Conservation (phyloP, 2,329 filamentous ascomycete genomes). For the Pezicula neosporulosa region DNA sequence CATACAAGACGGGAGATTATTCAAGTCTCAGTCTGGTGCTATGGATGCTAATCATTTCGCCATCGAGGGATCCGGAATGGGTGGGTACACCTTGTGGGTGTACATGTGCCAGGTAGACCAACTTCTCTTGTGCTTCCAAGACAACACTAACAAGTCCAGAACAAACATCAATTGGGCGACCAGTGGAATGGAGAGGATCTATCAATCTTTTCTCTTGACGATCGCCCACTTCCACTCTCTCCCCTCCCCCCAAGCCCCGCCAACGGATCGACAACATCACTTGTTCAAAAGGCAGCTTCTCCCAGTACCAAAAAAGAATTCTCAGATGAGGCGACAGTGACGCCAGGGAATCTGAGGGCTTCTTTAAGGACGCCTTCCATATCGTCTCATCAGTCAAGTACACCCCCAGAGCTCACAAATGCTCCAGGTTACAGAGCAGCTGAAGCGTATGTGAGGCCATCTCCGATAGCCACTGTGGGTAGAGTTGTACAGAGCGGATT, state of each 20-base stretch:
- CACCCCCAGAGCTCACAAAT: conserved; percentile 55
- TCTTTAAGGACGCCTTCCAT: conserved; percentile 68
- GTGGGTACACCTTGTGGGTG: conserved; percentile 86
- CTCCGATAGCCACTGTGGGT: conserved; percentile 73
- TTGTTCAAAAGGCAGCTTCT: conserved; percentile 35
- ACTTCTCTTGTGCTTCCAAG: neutral
- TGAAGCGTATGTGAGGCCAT: conserved; percentile 87
- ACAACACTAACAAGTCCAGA: conserved; percentile 43
- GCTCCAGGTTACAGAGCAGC: conserved; percentile 79
- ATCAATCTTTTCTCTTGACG: conserved; percentile 84
- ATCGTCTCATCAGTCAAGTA: conserved; percentile 50
- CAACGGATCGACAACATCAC: conserved; percentile 44
- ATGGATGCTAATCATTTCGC: conserved; percentile 97
- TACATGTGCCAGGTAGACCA: conserved; percentile 68
- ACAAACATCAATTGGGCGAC: conserved; percentile 85
- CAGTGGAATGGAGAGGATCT: conserved; percentile 98
- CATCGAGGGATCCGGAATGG: conserved; percentile 77
- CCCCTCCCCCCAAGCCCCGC: conserved; percentile 40
- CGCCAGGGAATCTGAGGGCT: conserved; percentile 71
- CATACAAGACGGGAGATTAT: conserved; percentile 94
- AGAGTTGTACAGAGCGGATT: conserved; percentile 71
- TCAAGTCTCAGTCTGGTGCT: conserved; percentile 83
- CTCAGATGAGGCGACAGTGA: conserved; percentile 57
- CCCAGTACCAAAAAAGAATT: conserved; percentile 33
- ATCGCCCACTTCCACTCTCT: conserved; percentile 58